phyloP scores from a whole-genome alignment of 1,284 basidiomycete species.

The Ustilago shanxiensis region DNA sequence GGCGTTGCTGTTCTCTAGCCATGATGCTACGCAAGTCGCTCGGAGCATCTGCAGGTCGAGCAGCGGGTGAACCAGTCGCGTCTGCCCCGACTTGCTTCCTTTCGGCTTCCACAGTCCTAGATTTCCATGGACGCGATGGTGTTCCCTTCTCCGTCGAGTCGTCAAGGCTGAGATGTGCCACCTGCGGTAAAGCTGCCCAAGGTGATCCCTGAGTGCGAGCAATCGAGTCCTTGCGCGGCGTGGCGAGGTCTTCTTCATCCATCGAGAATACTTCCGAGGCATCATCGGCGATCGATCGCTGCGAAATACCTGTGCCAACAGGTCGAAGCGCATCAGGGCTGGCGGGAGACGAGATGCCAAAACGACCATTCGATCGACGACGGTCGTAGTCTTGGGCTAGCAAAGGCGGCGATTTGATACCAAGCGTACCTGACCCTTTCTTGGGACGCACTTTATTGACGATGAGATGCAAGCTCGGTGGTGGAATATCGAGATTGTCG shows the following conservation, averaged over 20 bases:
- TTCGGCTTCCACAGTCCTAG: slow-evolving; percentile 70
- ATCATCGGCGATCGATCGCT: slow-evolving; percentile 28
- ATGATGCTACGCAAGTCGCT: slow-evolving; percentile 85
- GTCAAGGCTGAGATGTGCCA: slow-evolving; percentile 46
- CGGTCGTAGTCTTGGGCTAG: slow-evolving; percentile 59
- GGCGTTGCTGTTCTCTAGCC: slow-evolving; percentile 73
- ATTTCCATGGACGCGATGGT: slow-evolving; percentile 72
- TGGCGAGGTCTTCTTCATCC: slow-evolving; percentile 74
- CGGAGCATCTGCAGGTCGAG: slow-evolving; percentile 23
- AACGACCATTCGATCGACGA: slow-evolving; percentile 69
- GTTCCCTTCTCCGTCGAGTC: slow-evolving; percentile 29
- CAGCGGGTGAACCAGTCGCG: slow-evolving; percentile 27
- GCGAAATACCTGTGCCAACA: slow-evolving; percentile 16
- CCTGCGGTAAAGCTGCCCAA: slow-evolving; percentile 43
- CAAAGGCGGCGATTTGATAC: slow-evolving; percentile 50
- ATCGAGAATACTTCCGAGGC: slow-evolving; percentile 75
- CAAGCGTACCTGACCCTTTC: slow-evolving; percentile 52
- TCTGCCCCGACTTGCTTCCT: slow-evolving; percentile 67
- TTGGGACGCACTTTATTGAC: slow-evolving; percentile 58
- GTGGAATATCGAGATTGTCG: slow-evolving; percentile 83
- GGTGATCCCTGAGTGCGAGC: slow-evolving; percentile 31
- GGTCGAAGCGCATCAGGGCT: slow-evolving; percentile 52
- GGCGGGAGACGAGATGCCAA: slow-evolving; percentile 50
- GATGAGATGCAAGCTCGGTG: slow-evolving; percentile 71
- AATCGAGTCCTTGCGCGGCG: slow-evolving; percentile 20